phyloP scores from a whole-genome alignment of 306 rosid species.

The Begonia peltatifolia region DNA sequence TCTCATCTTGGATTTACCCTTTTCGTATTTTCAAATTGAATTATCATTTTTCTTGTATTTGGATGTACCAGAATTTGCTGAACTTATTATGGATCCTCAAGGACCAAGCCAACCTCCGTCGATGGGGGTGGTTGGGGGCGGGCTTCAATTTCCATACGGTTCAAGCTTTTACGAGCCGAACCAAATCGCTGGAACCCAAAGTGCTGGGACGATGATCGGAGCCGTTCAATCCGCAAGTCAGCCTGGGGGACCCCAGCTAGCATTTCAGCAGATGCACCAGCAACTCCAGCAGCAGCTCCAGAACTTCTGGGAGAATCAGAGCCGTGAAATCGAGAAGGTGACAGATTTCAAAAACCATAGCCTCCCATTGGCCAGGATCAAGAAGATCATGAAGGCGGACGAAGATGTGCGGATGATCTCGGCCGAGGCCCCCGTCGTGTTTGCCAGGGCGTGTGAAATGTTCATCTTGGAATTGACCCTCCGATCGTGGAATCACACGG shows the following conservation, averaged over 20 bases:
- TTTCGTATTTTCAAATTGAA: too few relatives aligned
- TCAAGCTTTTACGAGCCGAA: constrained; percentile 14
- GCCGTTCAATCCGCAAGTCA: constrained; percentile 24
- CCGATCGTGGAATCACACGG: constrained; percentile 59
- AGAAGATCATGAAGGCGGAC: constrained; percentile 15
- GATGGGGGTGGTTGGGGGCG: constrained; percentile 21
- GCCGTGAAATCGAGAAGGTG: constrained; percentile 40
- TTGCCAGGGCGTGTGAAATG: constrained; percentile 31
- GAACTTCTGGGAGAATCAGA: constrained; percentile 38
- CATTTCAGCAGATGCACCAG: constrained; percentile 29
- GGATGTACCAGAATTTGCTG: constrained; percentile 1
- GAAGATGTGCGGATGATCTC: constrained; percentile 55
- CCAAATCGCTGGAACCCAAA: constrained; percentile 15
- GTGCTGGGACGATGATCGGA: constrained; percentile 16
- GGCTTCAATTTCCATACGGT: constrained; percentile 20
- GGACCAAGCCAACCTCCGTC: constrained; percentile 19
- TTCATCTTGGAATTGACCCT: constrained; percentile 32
- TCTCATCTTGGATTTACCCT: too few relatives aligned
- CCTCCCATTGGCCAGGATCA: constrained; percentile 57
- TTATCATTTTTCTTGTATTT: not conserved
- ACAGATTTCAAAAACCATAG: constrained; percentile 54
- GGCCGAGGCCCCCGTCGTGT: constrained; percentile 47
- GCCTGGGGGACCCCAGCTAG: constrained; percentile 27
- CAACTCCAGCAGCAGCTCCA: constrained; percentile 45
- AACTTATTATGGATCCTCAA: constrained; percentile 22